A percentile compares a stretch with the other conserved stretches of the same genome.
Conservation (phyloP, 2,329 filamentous ascomycete genomes). For the Raffaelea arxii region DNA sequence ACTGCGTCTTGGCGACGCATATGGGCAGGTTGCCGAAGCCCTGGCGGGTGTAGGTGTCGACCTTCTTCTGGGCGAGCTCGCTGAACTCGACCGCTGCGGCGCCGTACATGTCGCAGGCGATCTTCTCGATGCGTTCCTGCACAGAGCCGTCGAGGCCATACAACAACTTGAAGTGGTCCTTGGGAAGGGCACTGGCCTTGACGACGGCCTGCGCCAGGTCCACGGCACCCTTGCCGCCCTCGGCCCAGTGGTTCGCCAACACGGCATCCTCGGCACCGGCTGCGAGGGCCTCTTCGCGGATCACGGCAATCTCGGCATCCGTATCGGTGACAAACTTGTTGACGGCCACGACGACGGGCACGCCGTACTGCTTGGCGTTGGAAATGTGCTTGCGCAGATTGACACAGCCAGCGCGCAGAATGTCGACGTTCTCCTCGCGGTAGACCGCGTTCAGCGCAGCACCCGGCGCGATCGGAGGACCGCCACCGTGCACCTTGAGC, state of each 20-base stretch:
- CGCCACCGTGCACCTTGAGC: constrained; percentile 93
- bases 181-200: constrained; percentile 64
- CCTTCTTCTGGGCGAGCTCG: constrained; percentile 89
- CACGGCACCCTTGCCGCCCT: constrained; percentile 82
- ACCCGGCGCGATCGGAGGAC: constrained; percentile 84
- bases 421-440: constrained; percentile 84
- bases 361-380: constrained; percentile 80
- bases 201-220: constrained; percentile 84
- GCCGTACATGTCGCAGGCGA: constrained; percentile 91
- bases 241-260: constrained; percentile 91
- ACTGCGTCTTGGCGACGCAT: constrained; percentile 97
- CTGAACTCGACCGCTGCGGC: constrained; percentile 84
- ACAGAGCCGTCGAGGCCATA: constrained; percentile 69
- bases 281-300: constrained; percentile 82
- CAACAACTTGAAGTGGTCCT: constrained; percentile 70
- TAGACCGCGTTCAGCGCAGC: constrained; percentile 81
- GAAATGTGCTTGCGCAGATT: constrained; percentile 93
- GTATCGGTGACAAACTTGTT: constrained; percentile 96
- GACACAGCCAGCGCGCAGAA: constrained; percentile 80
- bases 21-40: constrained; percentile 90
- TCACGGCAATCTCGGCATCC: constrained; percentile 77
- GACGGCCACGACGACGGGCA: constrained; percentile 93
- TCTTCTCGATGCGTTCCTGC: constrained; percentile 80
- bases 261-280: constrained; percentile 93
- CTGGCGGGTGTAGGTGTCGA: constrained; percentile 87